Base-by-base conservation (phyloP, 2,329 filamentous ascomycete genomes). In the Plectosphaerella cucumerina region DNA sequence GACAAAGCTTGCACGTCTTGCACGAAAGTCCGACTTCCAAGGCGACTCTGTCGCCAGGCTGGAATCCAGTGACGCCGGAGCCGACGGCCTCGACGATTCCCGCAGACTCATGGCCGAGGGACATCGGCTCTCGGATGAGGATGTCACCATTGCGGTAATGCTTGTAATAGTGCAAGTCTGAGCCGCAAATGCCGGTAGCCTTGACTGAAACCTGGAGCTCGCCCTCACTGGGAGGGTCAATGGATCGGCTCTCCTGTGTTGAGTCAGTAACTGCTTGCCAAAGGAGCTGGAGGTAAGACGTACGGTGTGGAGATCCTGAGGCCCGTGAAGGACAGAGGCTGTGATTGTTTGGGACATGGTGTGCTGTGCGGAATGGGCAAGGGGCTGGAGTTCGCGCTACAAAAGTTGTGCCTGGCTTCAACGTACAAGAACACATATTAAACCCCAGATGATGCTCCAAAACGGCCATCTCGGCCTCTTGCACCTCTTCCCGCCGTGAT, bases 1-100 rank as follows among this genome's bases (percentile, higher is more conserved):
- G 33, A 48, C 68, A 71, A 18, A 53, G 45, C 5, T 46, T 49
- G 50, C 69, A 71, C n/a, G 48, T 69, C 34, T 80, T 73, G 66
- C 83, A 86, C 0, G 80, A 79, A 17, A 83, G 71, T 44, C 84
- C 84, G 4, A 83, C 82, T 67, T 88, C 85, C 72, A 87, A 81
- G 20, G 84, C 82, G 20, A 88, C 84, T n/a, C 75, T 73, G 62
- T 88, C 85, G 50, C 85, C 85, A 20, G 79, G 73, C 58, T 78
- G 76, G 49, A 87, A 67, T 5, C 66, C 71, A 37, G 71, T 79
- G 34, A 87, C 84, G 21, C 70, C 70, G 34, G 74, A 68, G 44
- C 84, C 85, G 31, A 86, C 73, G 15, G 75, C 67, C 53, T 73
- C 68, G 53, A 87, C 72, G 23, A 84, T 73, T 41, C 84, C 85